Conservation (phyloP, 2,329 filamentous ascomycete genomes). For the Colletotrichum sp. region DNA sequence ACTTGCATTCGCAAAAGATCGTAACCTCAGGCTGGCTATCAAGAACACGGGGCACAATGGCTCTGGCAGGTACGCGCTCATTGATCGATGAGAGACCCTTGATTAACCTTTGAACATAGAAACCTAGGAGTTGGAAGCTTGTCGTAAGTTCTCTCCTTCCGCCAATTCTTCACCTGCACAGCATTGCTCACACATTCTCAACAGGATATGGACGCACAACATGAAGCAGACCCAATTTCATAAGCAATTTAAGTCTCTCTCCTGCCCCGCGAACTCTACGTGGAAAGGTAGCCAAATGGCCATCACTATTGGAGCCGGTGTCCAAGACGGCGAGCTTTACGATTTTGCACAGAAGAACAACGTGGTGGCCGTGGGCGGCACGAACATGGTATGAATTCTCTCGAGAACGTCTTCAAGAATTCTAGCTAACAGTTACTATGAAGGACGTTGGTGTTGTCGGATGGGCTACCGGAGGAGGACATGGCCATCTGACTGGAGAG, state of each 20-base stretch:
- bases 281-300: conserved; percentile 21
- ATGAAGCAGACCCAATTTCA: conserved; percentile 30
- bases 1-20: conserved; percentile 39
- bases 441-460: conserved; percentile 61
- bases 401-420: neutral
- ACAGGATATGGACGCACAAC: conserved; percentile 43
- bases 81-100: neutral
- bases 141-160: neutral
- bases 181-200: neutral
- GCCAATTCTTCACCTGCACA: neutral
- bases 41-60: conserved; percentile 34
- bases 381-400: conserved; percentile 24
- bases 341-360: neutral
- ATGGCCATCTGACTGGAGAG: conserved; percentile 41
- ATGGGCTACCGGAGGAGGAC: conserved; percentile 55
- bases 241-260: neutral
- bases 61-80: neutral
- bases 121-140: neutral
- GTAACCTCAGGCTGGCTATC: conserved; percentile 38
- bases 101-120: neutral
- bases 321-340: neutral
- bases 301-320: conserved; percentile 21
- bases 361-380: conserved; percentile 46
- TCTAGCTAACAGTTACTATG: conserved; percentile 26
- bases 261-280: neutral